Conservation (phyloP, 1,284 basidiomycete genomes). For the Fomes fomentarius region DNA sequence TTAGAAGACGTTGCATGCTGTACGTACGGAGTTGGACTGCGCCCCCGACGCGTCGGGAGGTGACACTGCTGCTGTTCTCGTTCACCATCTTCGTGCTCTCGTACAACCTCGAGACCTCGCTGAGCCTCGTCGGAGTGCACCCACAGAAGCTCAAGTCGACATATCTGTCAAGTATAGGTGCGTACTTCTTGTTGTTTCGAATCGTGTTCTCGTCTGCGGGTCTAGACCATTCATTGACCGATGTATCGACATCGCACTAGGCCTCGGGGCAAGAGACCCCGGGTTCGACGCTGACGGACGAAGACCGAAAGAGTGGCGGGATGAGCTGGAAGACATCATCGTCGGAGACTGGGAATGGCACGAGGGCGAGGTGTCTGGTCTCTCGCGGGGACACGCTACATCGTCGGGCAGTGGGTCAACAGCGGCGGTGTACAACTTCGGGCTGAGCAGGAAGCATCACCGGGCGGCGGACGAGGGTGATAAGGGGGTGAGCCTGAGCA, state of each 20-base stretch:
- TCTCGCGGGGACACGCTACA: conserved; percentile 24
- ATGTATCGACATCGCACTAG: conserved; percentile 37
- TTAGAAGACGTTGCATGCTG: conserved; percentile 17
- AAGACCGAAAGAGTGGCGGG: conserved; percentile 49
- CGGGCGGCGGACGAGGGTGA: conserved; percentile 27
- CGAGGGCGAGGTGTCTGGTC: conserved; percentile 54
- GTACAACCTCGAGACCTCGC: conserved; percentile 65
- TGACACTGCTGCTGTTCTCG: conserved; percentile 62
- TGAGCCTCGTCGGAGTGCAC: conserved; percentile 50
- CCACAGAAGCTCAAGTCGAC: conserved; percentile 34
- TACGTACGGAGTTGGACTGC: conserved; percentile 55
- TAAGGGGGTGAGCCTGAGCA: conserved; percentile 26
- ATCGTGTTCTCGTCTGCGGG: not conserved
- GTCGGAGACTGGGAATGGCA: conserved; percentile 72
- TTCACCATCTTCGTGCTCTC: conserved; percentile 63
- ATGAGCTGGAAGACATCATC: conserved; percentile 59
- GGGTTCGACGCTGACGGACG: conserved; percentile 49
- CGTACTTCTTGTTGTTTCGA: conserved; percentile 6
- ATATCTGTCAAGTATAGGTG: conserved; percentile 31
- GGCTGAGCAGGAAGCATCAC: conserved; percentile 35
- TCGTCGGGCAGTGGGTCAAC: conserved; percentile 19
- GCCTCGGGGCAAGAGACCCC: conserved; percentile 39
- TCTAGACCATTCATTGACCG: conserved; percentile 25
- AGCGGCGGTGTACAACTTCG: conserved; percentile 34
- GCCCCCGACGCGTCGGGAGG: conserved; percentile 66